phyloP scores from a whole-genome alignment of 495 filamentous ascomycete species.

The Talaromyces thailandensis region DNA sequence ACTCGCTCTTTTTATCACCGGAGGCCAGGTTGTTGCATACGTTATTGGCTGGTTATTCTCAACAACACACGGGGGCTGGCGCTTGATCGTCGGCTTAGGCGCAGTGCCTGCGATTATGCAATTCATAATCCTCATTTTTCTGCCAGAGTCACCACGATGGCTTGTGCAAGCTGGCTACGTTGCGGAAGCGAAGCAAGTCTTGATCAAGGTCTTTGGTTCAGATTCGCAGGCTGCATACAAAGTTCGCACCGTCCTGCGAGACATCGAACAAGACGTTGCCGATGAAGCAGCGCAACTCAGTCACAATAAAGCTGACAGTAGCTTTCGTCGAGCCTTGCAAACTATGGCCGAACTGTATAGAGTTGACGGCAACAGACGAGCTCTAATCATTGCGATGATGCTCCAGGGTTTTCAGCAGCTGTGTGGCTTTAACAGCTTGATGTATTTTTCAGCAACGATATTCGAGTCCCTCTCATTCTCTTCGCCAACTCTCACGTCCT shows the following conservation, averaged over 20 bases:
- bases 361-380: conserved; percentile 61
- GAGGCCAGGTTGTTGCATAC: conserved; percentile 83
- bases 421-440: conserved; percentile 86
- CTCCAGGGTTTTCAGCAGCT: conserved; percentile 85
- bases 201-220: conserved; percentile 54
- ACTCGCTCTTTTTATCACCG: conserved; percentile 69
- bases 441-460: conserved; percentile 93
- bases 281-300: conserved; percentile 48
- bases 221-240: conserved; percentile 33
- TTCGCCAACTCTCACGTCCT: conserved; percentile 70
- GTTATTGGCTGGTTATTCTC: conserved; percentile 60
- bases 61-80: conserved; percentile 60
- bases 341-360: conserved; percentile 47
- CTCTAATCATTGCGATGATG: conserved; percentile 73
- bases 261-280: conserved; percentile 59
- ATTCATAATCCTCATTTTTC: conserved; percentile 48
- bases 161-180: conserved; percentile 58
- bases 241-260: conserved; percentile 48
- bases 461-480: conserved; percentile 73
- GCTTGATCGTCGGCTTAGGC: conserved; percentile 86
- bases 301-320: conserved; percentile 12
- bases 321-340: conserved; percentile 14
- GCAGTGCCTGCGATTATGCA: conserved; percentile 69
- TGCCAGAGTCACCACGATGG: conserved; percentile 88
- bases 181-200: conserved; percentile 49